Evolutionary conservation across 805 yeast species (phyloP).

Genomic region (Myxozyma nipponensis): DNA sequence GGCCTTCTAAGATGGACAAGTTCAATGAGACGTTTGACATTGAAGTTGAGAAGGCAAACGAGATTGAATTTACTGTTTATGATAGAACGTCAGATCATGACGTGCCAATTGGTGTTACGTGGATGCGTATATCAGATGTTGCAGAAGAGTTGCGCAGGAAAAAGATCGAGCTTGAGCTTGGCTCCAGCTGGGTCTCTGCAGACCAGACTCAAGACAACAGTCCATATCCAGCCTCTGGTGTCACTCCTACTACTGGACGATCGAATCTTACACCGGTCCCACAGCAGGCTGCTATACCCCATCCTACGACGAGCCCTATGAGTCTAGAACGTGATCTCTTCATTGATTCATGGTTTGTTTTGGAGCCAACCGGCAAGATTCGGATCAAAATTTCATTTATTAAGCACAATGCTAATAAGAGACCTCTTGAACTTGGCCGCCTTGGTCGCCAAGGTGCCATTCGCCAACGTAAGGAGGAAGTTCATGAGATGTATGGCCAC

Average conservation of each 20-base stretch:
- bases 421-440: slow-evolving; percentile 51
- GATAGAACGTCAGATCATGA: slow-evolving; percentile 59
- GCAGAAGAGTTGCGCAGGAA: slow-evolving; percentile 93
- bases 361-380: slow-evolving; percentile 94
- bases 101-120: slow-evolving; percentile 86
- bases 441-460: slow-evolving; percentile 97
- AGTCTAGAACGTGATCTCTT: slow-evolving; percentile 30
- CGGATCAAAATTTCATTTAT: slow-evolving; percentile 73
- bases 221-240: neutral
- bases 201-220: slow-evolving; percentile 24
- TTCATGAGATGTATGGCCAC: slow-evolving; percentile 81
- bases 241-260: slow-evolving; percentile 1
- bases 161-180: slow-evolving; percentile 70
- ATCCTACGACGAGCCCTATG: neutral
- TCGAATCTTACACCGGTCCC: neutral
- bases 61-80: slow-evolving; percentile 80
- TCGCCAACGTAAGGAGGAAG: slow-evolving; percentile 73
- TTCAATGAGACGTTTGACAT: slow-evolving; percentile 82
- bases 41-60: slow-evolving; percentile 85
- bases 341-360: slow-evolving; percentile 78
- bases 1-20: slow-evolving; percentile 67
- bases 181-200: slow-evolving; percentile 81
- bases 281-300: neutral
- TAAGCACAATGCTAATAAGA: slow-evolving; percentile 54
- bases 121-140: slow-evolving; percentile 87